Evolutionary conservation across 2,329 filamentous ascomycete species (phyloP).

Genomic region (Tolypocladium ophioglossoides): DNA sequence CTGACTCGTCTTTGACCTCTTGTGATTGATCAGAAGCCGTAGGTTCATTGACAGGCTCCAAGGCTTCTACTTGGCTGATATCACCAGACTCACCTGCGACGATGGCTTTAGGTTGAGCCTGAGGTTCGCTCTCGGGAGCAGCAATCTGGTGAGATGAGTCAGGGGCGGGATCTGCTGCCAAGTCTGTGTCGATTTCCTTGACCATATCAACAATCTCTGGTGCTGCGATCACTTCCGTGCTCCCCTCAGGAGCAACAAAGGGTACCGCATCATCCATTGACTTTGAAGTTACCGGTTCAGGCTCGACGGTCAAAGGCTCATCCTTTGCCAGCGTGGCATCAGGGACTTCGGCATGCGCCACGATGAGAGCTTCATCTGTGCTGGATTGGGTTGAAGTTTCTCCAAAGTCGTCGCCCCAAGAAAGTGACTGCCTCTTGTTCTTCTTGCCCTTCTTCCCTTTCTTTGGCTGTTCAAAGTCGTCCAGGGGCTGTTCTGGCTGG

Average conservation of each 20-base stretch:
- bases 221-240: background rate
- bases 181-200: background rate
- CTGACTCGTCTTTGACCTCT: background rate
- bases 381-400: background rate
- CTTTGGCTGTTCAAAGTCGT: slow-evolving; percentile 6
- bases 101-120: background rate
- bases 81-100: background rate
- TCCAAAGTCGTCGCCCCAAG: background rate
- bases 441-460: slow-evolving; percentile 10
- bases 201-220: background rate
- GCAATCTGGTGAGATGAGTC: background rate
- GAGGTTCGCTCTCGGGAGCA: background rate
- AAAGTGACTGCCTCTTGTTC: slow-evolving; percentile 7
- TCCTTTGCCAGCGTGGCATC: background rate
- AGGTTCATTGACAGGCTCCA: background rate
- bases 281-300: background rate
- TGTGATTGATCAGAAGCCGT: background rate
- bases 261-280: background rate
- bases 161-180: background rate
- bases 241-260: background rate
- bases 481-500: slow-evolving; percentile 1
- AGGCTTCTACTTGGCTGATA: background rate
- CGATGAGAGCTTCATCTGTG: background rate
- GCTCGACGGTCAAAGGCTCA: background rate
- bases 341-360: background rate